A percentile compares a stretch with the other conserved stretches of the same genome.
Conservation (phyloP, 306 rosid species). For the Cicer pinnatifidum region DNA sequence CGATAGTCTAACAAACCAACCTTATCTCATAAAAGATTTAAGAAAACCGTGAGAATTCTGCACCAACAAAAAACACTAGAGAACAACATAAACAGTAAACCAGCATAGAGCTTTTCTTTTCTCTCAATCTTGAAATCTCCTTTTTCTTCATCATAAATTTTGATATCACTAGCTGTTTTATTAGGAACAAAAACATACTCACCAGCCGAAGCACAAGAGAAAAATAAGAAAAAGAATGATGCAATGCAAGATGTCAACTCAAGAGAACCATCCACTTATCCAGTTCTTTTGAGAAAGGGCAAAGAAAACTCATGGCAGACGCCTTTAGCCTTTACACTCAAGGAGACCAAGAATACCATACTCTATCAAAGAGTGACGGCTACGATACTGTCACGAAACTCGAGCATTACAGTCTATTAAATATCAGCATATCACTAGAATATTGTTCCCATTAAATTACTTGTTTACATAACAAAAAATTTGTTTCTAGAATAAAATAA, state of each 20-base stretch:
- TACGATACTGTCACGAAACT: constrained; percentile 8
- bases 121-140: constrained; percentile 21
- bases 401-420: constrained; percentile 1
- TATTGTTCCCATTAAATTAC: constrained; percentile 10
- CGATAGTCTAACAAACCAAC: too few species aligned
- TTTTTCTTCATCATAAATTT: not conserved
- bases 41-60: not conserved
- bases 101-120: constrained; percentile 2
- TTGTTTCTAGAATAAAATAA: constrained; percentile 5
- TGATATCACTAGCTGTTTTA: constrained; percentile 2
- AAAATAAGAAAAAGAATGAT: constrained; percentile 8
- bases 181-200: not conserved
- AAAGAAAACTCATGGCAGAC: not conserved
- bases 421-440: not conserved
- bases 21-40: too few species aligned
- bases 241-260: not conserved
- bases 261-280: constrained; percentile 1
- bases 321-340: constrained; percentile 30
- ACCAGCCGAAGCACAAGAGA: constrained; percentile 22
- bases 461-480: not conserved
- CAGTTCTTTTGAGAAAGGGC: constrained; percentile 1
- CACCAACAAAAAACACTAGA: constrained; percentile 7
- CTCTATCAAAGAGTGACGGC: not conserved
- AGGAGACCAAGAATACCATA: constrained; percentile 35
- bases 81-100: constrained; percentile 2